These are phyloP conservation scores for Globisporangium nodosum DNA, from an alignment of 352 stramenopile genomes.

Conservation along the genomic window DNA sequence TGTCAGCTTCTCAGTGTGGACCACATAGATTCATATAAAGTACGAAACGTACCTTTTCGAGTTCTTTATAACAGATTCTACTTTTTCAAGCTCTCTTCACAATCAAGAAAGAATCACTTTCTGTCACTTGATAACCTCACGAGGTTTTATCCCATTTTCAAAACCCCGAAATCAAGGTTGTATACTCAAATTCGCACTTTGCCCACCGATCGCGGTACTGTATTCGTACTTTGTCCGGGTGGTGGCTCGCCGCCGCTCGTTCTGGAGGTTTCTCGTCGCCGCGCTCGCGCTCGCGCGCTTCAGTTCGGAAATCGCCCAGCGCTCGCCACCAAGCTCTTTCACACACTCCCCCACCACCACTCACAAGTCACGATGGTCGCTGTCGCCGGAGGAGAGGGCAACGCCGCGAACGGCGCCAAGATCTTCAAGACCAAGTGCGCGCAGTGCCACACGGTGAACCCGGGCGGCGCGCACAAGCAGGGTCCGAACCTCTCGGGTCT, in stretches of 20 bases:
- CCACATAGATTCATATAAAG: background rate
- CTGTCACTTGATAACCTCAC: background rate
- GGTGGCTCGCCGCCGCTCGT: background rate
- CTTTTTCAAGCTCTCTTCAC: no score
- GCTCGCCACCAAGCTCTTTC: conserved; percentile 8
- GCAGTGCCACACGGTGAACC: conserved; percentile 91
- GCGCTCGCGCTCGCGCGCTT: conserved; percentile 1
- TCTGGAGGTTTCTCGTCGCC: background rate
- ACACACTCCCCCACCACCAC: background rate
- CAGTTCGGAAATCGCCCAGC: conserved; percentile 48
- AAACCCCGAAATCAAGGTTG: background rate
- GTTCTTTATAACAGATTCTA: no score
- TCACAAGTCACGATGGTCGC: conserved; percentile 11
- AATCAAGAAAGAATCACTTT: no score
- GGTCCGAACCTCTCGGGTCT: conserved; percentile 98
- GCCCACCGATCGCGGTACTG: background rate
- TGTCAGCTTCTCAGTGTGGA: no score
- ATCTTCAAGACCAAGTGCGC: conserved; percentile 98
- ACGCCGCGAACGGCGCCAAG: conserved; percentile 88
- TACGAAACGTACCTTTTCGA: background rate
- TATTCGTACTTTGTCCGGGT: background rate
- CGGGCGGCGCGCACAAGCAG: conserved; percentile 96
- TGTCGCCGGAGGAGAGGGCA: conserved; percentile 38
- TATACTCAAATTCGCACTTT: background rate
- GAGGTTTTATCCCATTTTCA: background rate